Evolutionary conservation across 768 basidiomycete species (phyloP), one percentile per base, ranked within the genome.

Genomic region (Agaricus blazei): DNA sequence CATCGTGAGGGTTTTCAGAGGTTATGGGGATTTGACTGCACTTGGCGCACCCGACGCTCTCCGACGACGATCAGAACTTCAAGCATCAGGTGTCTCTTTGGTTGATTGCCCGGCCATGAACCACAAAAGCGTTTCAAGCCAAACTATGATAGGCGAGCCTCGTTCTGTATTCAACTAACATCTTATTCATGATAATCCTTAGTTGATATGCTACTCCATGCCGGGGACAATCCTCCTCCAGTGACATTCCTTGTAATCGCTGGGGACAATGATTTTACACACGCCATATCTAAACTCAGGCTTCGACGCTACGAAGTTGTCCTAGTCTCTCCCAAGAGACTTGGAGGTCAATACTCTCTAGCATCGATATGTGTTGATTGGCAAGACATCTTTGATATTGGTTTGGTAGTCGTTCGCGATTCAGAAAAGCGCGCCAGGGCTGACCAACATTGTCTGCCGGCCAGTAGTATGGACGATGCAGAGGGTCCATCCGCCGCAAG

Each of bases 281-380:
- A 77, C 62, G 74, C 73, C 1, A 58, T 76, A 19, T 75, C 78
- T 2, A 66, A 70, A 38, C 63, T 80, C 7, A 67, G 72, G 42
- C 60, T 75, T 45, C 65, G 74, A 42, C 65, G 61, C 15, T 75
- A 76, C 52, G 67, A 61, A 14, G 64, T 76, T 6, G 67, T 76
- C 2, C 56, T 78, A n/a, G 60, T 75, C n/a, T 71, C 73, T 42
- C 75, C 76, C 8, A 67, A 67, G 38, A 63, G 67, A 4, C 69
- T 72, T 51, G 56, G 62, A 19, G 75, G 65, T 51, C 69, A 80
- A 44, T 73, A 71, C 48, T 68, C 68, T 29, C 81, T 82, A 57
- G 80, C 82, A 1, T 75, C 77, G 1, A 63, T 67, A 1, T 74
- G 75, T 54, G 63, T 77, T 37, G 74, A 78, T 49, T 84, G 81